phyloP scores from a whole-genome alignment of 345 rosid species.

The Salix arbutifolia region DNA sequence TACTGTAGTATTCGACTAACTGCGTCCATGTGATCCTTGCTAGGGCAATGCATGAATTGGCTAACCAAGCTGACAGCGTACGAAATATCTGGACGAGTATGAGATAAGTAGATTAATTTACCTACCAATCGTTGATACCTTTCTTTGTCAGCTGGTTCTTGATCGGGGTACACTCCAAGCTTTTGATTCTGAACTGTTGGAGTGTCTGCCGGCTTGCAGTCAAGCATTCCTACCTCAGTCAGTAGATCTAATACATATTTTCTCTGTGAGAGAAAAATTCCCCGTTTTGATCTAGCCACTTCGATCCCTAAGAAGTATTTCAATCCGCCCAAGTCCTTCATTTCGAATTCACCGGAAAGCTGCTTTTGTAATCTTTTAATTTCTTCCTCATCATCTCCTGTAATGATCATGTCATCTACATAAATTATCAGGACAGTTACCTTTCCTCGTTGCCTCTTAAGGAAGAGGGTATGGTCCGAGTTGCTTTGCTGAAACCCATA shows the following conservation, averaged over 20 bases:
- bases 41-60: too few species aligned
- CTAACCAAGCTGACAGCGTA: too few species aligned
- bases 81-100: too few species aligned
- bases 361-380: too few species aligned
- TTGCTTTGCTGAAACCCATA: neutral
- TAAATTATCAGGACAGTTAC: neutral
- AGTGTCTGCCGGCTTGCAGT: neutral
- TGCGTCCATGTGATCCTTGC: too few species aligned
- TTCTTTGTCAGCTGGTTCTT: too few species aligned
- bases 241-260: neutral
- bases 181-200: neutral
- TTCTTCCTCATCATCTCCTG: neutral
- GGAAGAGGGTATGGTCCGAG: neutral
- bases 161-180: neutral
- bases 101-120: too few species aligned
- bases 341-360: rapidly evolving
- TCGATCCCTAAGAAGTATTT: neutral
- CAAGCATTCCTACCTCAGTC: neutral
- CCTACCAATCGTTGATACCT: too few species aligned
- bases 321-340: neutral
- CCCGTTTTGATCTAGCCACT: neutral
- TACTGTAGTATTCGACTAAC: too few species aligned
- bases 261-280: neutral
- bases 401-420: neutral
- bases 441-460: neutral